Percentiles rank a stretch among this genome's conserved stretches.
These are phyloP conservation scores for Fallopia convolvulus DNA, from an alignment of 148 eudicot genomes.

Conservation along the genomic window DNA sequence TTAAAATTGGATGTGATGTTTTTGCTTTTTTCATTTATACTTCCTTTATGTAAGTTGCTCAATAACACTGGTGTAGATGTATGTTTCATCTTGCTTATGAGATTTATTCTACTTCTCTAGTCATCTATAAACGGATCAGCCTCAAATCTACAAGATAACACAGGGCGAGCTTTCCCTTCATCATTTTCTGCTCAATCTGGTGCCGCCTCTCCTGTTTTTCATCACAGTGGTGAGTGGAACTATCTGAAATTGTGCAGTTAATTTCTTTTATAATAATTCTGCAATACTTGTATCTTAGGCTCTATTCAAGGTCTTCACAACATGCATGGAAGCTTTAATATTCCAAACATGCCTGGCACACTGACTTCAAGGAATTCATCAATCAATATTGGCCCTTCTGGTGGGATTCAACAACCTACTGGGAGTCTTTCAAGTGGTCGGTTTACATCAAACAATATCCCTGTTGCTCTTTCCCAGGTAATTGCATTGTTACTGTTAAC, in stretches of 20 bases:
- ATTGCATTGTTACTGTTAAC: not conserved
- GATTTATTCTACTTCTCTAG: not conserved
- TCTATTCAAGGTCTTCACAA: conserved; percentile 53
- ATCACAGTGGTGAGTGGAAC: conserved; percentile 51
- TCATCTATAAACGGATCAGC: conserved; percentile 18
- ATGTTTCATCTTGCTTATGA: not conserved
- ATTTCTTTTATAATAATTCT: not conserved
- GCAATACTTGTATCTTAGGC: conserved; percentile 33
- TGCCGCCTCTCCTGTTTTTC: conserved; percentile 52
- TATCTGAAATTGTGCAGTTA: conserved; percentile 13
- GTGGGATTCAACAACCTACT: conserved; percentile 77
- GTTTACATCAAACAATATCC: conserved; percentile 70
- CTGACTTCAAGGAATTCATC: conserved; percentile 78
- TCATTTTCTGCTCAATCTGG: conserved; percentile 60
- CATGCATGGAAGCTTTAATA: conserved; percentile 76
- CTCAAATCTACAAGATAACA: conserved; percentile 51
- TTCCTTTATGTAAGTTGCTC: not conserved
- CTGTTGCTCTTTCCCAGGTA: conserved; percentile 79
- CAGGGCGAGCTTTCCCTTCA: conserved; percentile 39
- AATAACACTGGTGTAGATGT: not conserved
- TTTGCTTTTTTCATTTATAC: not conserved
- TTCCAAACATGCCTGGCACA: conserved; percentile 65
- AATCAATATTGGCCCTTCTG: conserved; percentile 69
- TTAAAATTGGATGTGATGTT: no score
- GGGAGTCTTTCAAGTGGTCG: conserved; percentile 77